Evolutionary conservation across 2,329 filamentous ascomycete species (phyloP).

Genomic region (Daldinia sp.): DNA sequence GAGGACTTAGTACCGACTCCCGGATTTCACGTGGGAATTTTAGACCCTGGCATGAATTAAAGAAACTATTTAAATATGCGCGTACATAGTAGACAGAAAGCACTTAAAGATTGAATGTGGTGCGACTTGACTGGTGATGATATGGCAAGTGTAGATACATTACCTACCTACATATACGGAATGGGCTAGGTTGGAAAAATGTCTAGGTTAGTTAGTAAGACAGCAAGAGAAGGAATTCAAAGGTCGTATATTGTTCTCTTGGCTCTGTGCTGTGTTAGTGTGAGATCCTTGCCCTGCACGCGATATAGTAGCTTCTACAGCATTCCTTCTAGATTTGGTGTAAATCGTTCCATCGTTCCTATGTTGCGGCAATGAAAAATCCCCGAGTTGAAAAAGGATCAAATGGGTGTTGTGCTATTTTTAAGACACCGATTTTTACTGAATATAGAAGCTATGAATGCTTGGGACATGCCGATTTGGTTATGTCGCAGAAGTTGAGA

Average conservation of each 20-base stretch:
- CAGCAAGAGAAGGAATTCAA: background rate
- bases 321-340: conserved; percentile 20
- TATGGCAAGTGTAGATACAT: background rate
- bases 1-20: conserved; percentile 13
- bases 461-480: conserved; percentile 10
- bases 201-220: background rate
- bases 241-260: background rate
- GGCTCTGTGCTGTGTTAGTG: background rate
- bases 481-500: conserved; percentile 16
- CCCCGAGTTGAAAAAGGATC: background rate
- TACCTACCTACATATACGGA: background rate
- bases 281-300: conserved; percentile 1
- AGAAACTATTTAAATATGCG: conserved; percentile 20
- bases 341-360: conserved; percentile 8
- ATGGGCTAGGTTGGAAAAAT: background rate
- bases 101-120: conserved; percentile 3
- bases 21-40: conserved; percentile 18
- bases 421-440: conserved; percentile 20
- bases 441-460: conserved; percentile 18
- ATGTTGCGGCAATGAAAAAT: conserved; percentile 3
- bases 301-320: background rate
- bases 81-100: conserved; percentile 13
- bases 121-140: conserved; percentile 12
- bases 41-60: background rate
- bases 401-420: conserved; percentile 30